Percentiles rank a stretch among this genome's conserved stretches.
phyloP scores from a whole-genome alignment of 2,329 filamentous ascomycete genomes.

The Pseudogymnoascus sp. region DNA sequence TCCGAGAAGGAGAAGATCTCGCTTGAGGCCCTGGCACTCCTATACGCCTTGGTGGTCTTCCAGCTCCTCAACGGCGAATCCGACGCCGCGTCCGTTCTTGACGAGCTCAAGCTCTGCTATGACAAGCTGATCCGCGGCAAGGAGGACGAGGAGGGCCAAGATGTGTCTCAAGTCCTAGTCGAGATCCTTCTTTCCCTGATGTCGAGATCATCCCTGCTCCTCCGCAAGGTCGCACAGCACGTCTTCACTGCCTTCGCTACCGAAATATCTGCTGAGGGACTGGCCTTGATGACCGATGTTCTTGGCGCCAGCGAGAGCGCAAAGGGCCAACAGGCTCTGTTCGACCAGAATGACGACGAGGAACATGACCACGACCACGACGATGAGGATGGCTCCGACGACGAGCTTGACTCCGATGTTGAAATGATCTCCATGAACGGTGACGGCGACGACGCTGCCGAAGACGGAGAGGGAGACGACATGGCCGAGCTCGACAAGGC shows the following conservation, averaged over 20 bases:
- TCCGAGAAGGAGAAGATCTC: constrained; percentile 26
- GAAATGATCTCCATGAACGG: constrained; percentile 43
- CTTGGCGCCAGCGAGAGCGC: constrained; percentile 72
- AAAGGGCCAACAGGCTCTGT: constrained; percentile 79
- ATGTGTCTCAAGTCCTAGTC: constrained; percentile 64
- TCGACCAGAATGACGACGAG: constrained; percentile 60
- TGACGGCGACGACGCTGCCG: constrained; percentile 33
- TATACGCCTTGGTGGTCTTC: constrained; percentile 77
- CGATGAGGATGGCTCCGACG: constrained; percentile 31
- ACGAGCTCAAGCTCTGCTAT: constrained; percentile 73
- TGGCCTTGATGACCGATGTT: constrained; percentile 61
- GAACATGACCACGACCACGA: constrained; percentile 41
- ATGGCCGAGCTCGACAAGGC: constrained; percentile 55
- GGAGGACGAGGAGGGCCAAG: constrained; percentile 41
- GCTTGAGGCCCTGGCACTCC: constrained; percentile 62
- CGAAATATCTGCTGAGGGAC: constrained; percentile 64
- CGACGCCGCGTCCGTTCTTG: constrained; percentile 74
- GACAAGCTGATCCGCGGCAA: constrained; percentile 51
- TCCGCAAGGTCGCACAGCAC: constrained; percentile 79
- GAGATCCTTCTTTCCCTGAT: constrained; percentile 89
- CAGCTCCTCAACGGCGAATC: constrained; percentile 86
- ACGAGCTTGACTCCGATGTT: constrained; percentile 39
- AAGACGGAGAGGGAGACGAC: constrained; percentile 35
- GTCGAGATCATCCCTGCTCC: constrained; percentile 74
- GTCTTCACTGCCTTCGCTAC: constrained; percentile 78